Base-by-base conservation (phyloP, 2,329 filamentous ascomycete genomes). In the Diaporthe citri region DNA sequence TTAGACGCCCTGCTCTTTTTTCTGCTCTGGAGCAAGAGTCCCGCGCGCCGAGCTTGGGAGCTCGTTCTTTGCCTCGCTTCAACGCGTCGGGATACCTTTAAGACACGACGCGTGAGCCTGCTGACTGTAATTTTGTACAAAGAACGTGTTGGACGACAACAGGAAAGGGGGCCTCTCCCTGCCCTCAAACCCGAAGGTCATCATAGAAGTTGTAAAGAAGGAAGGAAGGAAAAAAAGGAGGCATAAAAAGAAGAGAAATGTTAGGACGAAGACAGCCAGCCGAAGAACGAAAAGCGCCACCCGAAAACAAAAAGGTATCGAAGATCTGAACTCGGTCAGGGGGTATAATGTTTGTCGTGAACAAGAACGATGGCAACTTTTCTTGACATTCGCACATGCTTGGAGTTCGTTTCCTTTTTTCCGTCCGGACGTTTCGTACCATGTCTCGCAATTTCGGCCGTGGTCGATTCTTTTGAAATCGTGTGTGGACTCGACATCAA, bases 311-410 rank as follows among this genome's bases (percentile, higher is more conserved):
- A 69, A 71, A 76, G 64, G 72, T 52, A 71, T 71, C 39, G 56
- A 66, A 51, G 52, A 56, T 55, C 72, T 62, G 46, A 73, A 72
- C 74, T 85, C 66, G 66, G 57, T 46, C 51, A 41, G 71, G 34
- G 41, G 73, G 73, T 75, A 75, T 71, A 57, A 70, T 66, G 43
- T 66, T 25, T 62, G 57, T 74, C 51, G 66, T 66, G 36, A 52
- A 70, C 48, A 71, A 66, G 43, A 69, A 74, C 39, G 48, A 62
- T 70, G 64, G 64, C 64, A 69, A 69, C 64, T 55, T 69, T 67
- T 36, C 60, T 66, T 69, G 46, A 69, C 64, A 52, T 55, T 69
- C 64, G 64, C 64, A 48, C 64, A 69, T 36, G 64, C 64, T 69
- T 55, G 48, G 46, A 34, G 20, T 28, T 69, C 34, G 48, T 55